A percentile compares a stretch with the other conserved stretches of the same genome.
Conservation (phyloP, 2,329 filamentous ascomycete genomes). For the Dactylonectria macrodidyma region DNA sequence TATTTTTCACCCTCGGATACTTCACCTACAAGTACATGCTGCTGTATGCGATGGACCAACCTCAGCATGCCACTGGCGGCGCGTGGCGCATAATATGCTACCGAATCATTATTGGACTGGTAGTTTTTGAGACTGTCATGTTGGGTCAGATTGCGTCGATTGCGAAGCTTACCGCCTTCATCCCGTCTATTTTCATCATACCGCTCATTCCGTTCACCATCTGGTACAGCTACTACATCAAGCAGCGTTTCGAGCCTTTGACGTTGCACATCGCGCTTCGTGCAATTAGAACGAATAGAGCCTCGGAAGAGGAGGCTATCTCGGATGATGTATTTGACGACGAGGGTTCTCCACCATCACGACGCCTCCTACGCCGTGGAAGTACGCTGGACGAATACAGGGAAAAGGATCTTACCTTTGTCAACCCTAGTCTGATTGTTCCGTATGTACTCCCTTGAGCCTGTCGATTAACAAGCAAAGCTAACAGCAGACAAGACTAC, state of each 20-base stretch:
- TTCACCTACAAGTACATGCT: conserved; percentile 98
- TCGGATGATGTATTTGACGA: conserved; percentile 57
- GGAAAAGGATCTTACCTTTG: conserved; percentile 78
- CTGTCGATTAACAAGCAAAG: conserved; percentile 19
- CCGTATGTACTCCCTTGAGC: conserved; percentile 67
- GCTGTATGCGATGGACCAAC: conserved; percentile 98
- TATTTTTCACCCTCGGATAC: conserved; percentile 88
- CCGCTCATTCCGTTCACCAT: conserved; percentile 86
- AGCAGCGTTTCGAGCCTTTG: conserved; percentile 85
- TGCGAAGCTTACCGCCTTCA: conserved; percentile 67
- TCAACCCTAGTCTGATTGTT: conserved; percentile 81
- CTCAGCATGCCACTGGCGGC: conserved; percentile 91
- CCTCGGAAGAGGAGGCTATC: conserved; percentile 54
- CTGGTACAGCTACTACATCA: conserved; percentile 91
- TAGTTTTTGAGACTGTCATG: conserved; percentile 93
- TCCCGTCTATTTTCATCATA: conserved; percentile 78
- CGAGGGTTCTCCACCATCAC: conserved; percentile 55
- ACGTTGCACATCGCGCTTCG: conserved; percentile 93
- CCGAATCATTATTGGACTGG: conserved; percentile 86
- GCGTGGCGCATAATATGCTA: conserved; percentile 98
- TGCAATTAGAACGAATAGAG: conserved; percentile 78
- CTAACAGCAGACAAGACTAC: conserved; percentile 63
- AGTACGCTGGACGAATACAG: conserved; percentile 81
- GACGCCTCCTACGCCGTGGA: conserved; percentile 64
- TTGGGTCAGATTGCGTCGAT: conserved; percentile 86